Evolutionary conservation across 192 early-diverging fungal genomes (phyloP), one percentile per base, ranked within the genome.

Genomic region (Gaertneriomyces sp.): DNA sequence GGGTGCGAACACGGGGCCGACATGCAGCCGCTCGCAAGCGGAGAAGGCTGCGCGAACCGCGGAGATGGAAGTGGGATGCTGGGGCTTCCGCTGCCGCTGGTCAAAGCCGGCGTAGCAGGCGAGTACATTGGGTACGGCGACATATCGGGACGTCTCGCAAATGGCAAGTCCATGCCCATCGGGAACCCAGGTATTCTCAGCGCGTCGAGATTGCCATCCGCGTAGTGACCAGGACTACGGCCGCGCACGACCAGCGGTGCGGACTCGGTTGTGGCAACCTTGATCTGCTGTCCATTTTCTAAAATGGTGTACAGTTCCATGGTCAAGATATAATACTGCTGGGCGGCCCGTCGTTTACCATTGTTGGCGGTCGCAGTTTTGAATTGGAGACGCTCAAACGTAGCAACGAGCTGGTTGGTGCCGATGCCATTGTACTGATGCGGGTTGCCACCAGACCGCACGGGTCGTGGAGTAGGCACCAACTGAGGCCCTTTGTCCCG

Each of bases 361-460:
- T 94, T 96, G 76, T 94, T 94, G 19, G 94, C 91, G 0, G 95
- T 96, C 20, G 95, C 93, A 0, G 89, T 92, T 67, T 96, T 96
- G 84, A 98, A 98, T 77, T 98, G 95, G 20, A 94, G 81, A 41
- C 95, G 86, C 62, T 96, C 94, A 73, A 93, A 98, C 38, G 91
- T 90, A 6, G 85, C 85, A 0, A 77, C 73, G 11, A 57, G 44
- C n/a, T 45, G 19, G 50, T 59, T 64, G 25, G 68, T 50, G 42
- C 46, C 60, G 33, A 68, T 62, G 12, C 72, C 64, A 41, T 43
- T 60, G 51, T 65, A 73, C 25, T 69, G 66, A 53, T 69, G 65
- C 0, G 69, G 69, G 45, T 75, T 74, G 33, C 73, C 73, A 45
- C 74, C 71, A 6, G 74, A 25, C 6, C 66, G 56, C 14, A 54